These are phyloP conservation scores for Westerdykella ornata DNA, from an alignment of 2,329 filamentous ascomycete species.

Conservation along the genomic window DNA sequence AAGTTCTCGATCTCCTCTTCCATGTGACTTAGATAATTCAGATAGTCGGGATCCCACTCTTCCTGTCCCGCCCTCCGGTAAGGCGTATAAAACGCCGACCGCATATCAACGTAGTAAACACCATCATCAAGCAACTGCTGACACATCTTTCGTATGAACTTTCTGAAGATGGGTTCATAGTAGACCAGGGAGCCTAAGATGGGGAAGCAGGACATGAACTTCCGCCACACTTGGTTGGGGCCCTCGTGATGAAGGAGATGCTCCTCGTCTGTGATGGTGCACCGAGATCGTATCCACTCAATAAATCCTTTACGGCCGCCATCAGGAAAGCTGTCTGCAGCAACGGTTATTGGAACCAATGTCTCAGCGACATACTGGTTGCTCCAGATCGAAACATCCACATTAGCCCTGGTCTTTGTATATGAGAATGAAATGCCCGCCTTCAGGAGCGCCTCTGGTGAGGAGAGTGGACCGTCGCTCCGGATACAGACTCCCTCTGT, in stretches of 20 bases:
- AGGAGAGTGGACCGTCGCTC: constrained; percentile 53
- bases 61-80: constrained; percentile 62
- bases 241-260: constrained; percentile 75
- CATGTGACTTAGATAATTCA: constrained; percentile 64
- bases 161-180: constrained; percentile 84
- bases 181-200: constrained; percentile 65
- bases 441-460: constrained; percentile 47
- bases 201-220: constrained; percentile 69
- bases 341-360: constrained; percentile 53
- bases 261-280: constrained; percentile 64
- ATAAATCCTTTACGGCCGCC: constrained; percentile 67
- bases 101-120: constrained; percentile 75
- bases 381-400: constrained; percentile 57
- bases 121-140: constrained; percentile 69
- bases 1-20: constrained; percentile 74
- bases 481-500: constrained; percentile 68
- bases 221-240: constrained; percentile 74
- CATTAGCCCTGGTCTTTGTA: constrained; percentile 37
- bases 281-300: constrained; percentile 67
- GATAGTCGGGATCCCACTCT: constrained; percentile 59
- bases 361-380: constrained; percentile 54
- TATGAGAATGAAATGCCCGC: constrained; percentile 55
- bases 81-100: constrained; percentile 65
- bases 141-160: constrained; percentile 67
- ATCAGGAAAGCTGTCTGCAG: constrained; percentile 67